These are phyloP conservation scores for Byssochlamys sp. DNA, from an alignment of 2,329 filamentous ascomycete genomes.

Conservation along the genomic window DNA sequence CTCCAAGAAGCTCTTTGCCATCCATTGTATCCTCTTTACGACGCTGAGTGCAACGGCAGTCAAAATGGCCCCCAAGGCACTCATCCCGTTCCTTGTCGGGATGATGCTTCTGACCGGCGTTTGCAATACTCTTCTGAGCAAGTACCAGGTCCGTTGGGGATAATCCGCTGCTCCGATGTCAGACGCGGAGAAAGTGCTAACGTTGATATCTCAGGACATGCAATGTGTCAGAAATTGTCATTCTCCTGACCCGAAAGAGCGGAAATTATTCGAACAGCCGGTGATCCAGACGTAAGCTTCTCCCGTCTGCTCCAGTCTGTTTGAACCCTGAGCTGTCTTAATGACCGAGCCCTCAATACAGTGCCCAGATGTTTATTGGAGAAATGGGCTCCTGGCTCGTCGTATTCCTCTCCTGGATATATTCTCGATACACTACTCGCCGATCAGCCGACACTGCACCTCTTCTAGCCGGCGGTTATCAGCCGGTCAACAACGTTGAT, in stretches of 20 bases:
- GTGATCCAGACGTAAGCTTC: conserved; percentile 69
- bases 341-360: conserved; percentile 11
- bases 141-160: conserved; percentile 64
- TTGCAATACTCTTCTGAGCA: conserved; percentile 93
- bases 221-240: conserved; percentile 91
- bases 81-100: conserved; percentile 75
- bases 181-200: conserved; percentile 2
- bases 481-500: conserved; percentile 49
- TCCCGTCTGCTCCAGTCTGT: background rate
- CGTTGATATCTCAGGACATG: conserved; percentile 55
- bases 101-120: conserved; percentile 97
- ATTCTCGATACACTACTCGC: conserved; percentile 45
- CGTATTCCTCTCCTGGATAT: conserved; percentile 59
- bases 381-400: conserved; percentile 96
- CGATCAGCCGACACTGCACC: conserved; percentile 32
- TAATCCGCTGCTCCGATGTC: background rate
- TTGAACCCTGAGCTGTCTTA: background rate
- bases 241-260: conserved; percentile 54
- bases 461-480: conserved; percentile 50
- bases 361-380: conserved; percentile 89
- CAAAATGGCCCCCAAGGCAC: conserved; percentile 59
- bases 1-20: background rate
- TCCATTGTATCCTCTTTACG: background rate
- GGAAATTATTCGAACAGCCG: conserved; percentile 77
- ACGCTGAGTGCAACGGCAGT: background rate